A percentile compares a stretch with the other conserved stretches of the same genome.
These are phyloP conservation scores for Aphanomyces stellatus DNA, from an alignment of 352 stramenopile species.

Conservation along the genomic window DNA sequence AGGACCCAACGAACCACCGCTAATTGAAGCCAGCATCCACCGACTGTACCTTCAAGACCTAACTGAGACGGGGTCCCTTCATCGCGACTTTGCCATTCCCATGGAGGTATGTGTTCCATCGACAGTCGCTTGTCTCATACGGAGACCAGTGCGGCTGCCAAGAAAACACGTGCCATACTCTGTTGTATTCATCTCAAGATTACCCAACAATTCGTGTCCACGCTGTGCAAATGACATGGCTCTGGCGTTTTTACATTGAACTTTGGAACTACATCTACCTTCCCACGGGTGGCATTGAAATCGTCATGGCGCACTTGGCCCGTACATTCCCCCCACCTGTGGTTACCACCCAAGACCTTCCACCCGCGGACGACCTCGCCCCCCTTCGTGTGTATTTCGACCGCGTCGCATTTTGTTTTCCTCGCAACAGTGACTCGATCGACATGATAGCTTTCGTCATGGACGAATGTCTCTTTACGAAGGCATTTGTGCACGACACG, in stretches of 20 bases:
- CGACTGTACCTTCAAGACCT: neutral
- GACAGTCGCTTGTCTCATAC: no score
- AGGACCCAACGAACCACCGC: neutral
- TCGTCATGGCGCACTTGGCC: neutral
- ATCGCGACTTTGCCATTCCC: slow-evolving; percentile 3
- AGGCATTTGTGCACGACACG: slow-evolving; percentile 1
- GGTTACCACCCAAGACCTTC: neutral
- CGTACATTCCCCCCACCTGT: neutral
- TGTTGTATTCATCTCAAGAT: no score
- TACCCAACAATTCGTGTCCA: slow-evolving; percentile 4
- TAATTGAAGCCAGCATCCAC: neutral
- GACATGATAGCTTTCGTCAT: slow-evolving; percentile 13
- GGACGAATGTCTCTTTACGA: neutral
- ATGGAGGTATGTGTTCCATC: slow-evolving; percentile 16
- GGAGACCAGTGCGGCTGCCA: no score
- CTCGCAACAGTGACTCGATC: slow-evolving; percentile 14
- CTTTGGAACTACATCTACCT: slow-evolving; percentile 14
- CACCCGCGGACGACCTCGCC: neutral
- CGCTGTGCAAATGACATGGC: slow-evolving; percentile 5
- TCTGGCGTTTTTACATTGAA: slow-evolving; percentile 16
- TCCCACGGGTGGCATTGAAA: neutral
- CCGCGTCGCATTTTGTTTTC: slow-evolving; percentile 5
- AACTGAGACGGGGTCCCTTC: neutral
- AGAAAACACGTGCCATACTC: no score
- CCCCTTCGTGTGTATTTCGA: neutral